Conservation (phyloP, 2,329 filamentous ascomycete genomes). For the Aspergillus flavus region DNA sequence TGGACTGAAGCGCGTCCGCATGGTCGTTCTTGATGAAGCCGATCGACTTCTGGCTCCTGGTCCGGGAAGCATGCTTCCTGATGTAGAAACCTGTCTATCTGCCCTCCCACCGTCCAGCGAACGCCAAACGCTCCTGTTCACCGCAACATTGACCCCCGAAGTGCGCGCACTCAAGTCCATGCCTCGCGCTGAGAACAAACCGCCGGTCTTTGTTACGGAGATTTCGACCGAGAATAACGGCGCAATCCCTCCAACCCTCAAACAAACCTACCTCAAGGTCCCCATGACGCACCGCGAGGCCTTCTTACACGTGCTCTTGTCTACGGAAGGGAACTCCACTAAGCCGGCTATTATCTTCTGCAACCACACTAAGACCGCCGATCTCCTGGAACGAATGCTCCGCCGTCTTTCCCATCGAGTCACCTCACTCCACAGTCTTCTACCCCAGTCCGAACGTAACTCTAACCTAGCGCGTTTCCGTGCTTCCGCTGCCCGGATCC, state of each 20-base stretch:
- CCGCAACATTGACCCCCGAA: slow-evolving; percentile 91
- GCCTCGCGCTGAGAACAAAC: slow-evolving; percentile 68
- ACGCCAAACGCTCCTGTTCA: slow-evolving; percentile 94
- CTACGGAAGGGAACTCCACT: slow-evolving; percentile 72
- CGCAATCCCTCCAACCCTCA: slow-evolving; percentile 75
- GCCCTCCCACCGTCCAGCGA: slow-evolving; percentile 75
- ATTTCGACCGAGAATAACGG: slow-evolving; percentile 71
- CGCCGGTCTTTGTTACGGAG: slow-evolving; percentile 85
- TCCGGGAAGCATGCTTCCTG: slow-evolving; percentile 87
- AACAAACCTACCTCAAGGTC: slow-evolving; percentile 83
- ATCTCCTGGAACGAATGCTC: slow-evolving; percentile 84
- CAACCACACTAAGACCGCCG: slow-evolving; percentile 87
- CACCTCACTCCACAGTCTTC: slow-evolving; percentile 83
- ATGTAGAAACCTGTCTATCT: slow-evolving; percentile 84
- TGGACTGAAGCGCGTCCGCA: slow-evolving; percentile 75
- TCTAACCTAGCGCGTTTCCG: slow-evolving; percentile 91
- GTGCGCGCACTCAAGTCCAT: slow-evolving; percentile 82
- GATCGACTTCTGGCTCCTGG: slow-evolving; percentile 79
- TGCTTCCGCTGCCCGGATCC: slow-evolving; percentile 80
- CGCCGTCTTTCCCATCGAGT: slow-evolving; percentile 85
- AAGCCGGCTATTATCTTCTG: slow-evolving; percentile 91
- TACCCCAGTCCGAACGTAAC: slow-evolving; percentile 81
- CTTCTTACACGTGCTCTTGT: slow-evolving; percentile 86
- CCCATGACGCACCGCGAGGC: slow-evolving; percentile 92
- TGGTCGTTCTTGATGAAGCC: slow-evolving; percentile 93